These are phyloP conservation scores for Verticillium zaregamsianum DNA, from an alignment of 2,329 filamentous ascomycete genomes.

Conservation along the genomic window DNA sequence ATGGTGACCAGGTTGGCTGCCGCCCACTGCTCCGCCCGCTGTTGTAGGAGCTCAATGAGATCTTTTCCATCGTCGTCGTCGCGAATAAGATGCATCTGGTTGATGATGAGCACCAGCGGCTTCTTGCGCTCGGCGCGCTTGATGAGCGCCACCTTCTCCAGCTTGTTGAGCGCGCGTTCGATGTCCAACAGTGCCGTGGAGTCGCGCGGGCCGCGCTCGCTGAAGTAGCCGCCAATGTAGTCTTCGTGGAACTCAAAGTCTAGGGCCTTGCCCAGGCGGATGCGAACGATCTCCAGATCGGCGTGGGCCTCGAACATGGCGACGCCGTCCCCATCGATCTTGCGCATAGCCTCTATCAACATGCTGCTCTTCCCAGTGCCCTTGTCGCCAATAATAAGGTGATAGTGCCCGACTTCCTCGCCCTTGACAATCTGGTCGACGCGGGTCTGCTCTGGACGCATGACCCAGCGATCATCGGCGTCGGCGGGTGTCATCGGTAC, in stretches of 20 bases:
- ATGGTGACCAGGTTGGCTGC: constrained; percentile 85
- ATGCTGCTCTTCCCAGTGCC: constrained; percentile 96
- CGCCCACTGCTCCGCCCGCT: constrained; percentile 94
- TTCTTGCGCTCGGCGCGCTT: constrained; percentile 57
- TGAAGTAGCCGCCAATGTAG: constrained; percentile 95
- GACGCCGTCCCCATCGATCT: constrained; percentile 81
- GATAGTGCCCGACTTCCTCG: constrained; percentile 73
- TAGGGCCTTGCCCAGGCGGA: constrained; percentile 85
- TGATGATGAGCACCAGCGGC: constrained; percentile 89
- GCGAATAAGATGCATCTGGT: constrained; percentile 85
- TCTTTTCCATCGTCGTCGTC: constrained; percentile 93
- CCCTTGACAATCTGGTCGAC: constrained; percentile 84
- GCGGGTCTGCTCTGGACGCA: constrained; percentile 73
- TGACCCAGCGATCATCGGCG: constrained; percentile 69
- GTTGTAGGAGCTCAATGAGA: constrained; percentile 88
- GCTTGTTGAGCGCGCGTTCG: constrained; percentile 93
- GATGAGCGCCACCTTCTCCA: constrained; percentile 87
- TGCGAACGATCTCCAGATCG: constrained; percentile 90
- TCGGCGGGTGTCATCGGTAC: constrained; percentile 38
- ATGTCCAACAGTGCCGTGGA: constrained; percentile 91
- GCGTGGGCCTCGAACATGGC: constrained; percentile 97
- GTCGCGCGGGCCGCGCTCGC: constrained; percentile 86
- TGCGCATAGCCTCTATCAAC: constrained; percentile 91
- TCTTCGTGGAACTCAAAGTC: constrained; percentile 98
- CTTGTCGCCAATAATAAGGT: constrained; percentile 90